Conservation (phyloP, 495 filamentous ascomycete genomes). For the Xylaria cubensis region DNA sequence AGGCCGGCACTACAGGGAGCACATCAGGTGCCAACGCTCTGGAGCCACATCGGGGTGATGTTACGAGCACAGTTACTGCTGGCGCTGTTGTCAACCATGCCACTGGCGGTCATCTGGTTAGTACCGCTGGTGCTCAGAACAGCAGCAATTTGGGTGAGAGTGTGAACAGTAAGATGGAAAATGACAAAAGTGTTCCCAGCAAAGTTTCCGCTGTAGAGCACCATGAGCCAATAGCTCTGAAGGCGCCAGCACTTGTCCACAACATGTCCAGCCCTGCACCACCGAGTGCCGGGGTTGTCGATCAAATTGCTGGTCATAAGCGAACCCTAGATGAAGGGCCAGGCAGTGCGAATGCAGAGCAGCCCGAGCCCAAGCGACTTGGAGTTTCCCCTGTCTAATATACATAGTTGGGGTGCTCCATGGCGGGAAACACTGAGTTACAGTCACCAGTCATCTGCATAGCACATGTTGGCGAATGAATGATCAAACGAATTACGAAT, state of each 20-base stretch:
- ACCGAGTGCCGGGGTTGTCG: constrained; percentile 41
- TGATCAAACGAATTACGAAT: constrained; percentile 29
- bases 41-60: not conserved
- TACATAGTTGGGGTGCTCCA: not conserved
- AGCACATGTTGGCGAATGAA: constrained; percentile 1
- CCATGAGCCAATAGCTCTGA: constrained; percentile 15
- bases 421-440: not conserved
- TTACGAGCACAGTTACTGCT: not conserved
- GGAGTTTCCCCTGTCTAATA: constrained; percentile 29
- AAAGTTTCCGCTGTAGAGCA: not conserved
- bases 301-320: constrained; percentile 41
- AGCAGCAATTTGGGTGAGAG: not conserved
- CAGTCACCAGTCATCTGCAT: not conserved
- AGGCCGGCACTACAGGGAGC: not conserved
- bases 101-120: not conserved
- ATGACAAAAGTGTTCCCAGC: constrained; percentile 13
- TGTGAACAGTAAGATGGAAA: constrained; percentile 7
- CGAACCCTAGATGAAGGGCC: constrained; percentile 40
- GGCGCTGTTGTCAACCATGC: not conserved
- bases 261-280: constrained; percentile 40
- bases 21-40: not conserved
- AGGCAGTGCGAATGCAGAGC: constrained; percentile 35
- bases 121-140: not conserved
- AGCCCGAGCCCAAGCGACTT: constrained; percentile 38
- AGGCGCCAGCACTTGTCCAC: constrained; percentile 26